phyloP scores from a whole-genome alignment of 2,329 filamentous ascomycete genomes.

The Diaporthe australafricana region DNA sequence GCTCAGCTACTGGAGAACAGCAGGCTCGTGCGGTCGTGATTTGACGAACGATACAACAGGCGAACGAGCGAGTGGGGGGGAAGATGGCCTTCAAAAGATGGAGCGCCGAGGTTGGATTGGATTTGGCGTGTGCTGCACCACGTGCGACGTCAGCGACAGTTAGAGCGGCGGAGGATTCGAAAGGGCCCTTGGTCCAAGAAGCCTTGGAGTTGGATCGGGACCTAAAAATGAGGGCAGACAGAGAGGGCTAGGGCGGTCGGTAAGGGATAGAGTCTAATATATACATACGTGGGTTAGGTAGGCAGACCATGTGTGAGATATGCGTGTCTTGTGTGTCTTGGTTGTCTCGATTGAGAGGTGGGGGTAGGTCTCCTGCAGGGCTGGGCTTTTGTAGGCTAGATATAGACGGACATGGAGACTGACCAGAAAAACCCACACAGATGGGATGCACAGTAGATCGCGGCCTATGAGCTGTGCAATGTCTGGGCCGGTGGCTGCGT shows the following conservation, averaged over 20 bases:
- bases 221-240: background rate
- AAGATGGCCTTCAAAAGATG: background rate
- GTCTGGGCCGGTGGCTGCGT: slow-evolving; percentile 9
- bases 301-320: background rate
- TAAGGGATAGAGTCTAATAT: background rate
- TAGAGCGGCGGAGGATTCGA: background rate
- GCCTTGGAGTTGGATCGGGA: background rate
- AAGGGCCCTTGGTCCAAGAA: background rate
- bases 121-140: background rate
- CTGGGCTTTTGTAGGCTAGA: background rate
- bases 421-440: background rate
- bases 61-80: no score
- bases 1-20: slow-evolving; percentile 10
- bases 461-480: background rate
- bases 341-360: background rate
- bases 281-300: background rate
- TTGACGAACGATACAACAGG: background rate
- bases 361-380: slow-evolving; percentile 6
- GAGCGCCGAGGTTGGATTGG: slow-evolving; percentile 11
- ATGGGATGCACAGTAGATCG: background rate
- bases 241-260: background rate
- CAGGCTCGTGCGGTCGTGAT: slow-evolving; percentile 6
- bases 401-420: background rate
- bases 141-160: background rate
- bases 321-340: background rate